Percentiles rank a stretch among this genome's conserved stretches.
Evolutionary conservation across 2,329 filamentous ascomycete genomes (phyloP).

Genomic region (Cordyceps javanica): DNA sequence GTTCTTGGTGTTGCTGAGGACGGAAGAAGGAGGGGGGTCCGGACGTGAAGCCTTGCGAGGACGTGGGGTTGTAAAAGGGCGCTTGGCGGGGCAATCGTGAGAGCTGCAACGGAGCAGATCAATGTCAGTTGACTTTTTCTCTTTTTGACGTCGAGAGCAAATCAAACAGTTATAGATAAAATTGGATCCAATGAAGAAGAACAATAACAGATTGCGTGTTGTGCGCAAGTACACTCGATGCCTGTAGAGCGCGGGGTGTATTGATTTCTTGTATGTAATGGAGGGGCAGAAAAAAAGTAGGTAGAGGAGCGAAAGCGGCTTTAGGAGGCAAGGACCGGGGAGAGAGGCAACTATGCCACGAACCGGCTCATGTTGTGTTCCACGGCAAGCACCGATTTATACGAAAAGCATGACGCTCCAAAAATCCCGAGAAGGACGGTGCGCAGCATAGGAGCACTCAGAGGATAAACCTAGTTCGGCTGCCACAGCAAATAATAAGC

Average conservation of each 20-base stretch:
- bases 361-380: background rate
- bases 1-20: background rate
- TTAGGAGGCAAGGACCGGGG: conserved; percentile 5
- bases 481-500: background rate
- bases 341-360: background rate
- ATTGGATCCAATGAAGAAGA: background rate
- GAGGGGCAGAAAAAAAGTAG: conserved; percentile 5
- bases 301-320: background rate
- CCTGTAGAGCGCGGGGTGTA: background rate
- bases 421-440: background rate
- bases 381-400: background rate
- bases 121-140: background rate
- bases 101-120: background rate
- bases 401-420: background rate
- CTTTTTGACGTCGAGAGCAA: background rate
- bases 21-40: background rate
- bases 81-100: conserved; percentile 8
- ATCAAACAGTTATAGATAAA: background rate
- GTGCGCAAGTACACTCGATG: background rate
- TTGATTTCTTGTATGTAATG: conserved; percentile 1
- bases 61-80: conserved; percentile 12
- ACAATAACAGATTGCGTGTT: background rate
- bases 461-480: background rate
- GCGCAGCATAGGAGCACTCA: background rate
- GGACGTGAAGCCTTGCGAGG: background rate